Percentiles rank a stretch among this genome's conserved stretches.
These are phyloP conservation scores for Chaetoscypha palmicola DNA, from an alignment of 2,329 filamentous ascomycete species.

Conservation along the genomic window DNA sequence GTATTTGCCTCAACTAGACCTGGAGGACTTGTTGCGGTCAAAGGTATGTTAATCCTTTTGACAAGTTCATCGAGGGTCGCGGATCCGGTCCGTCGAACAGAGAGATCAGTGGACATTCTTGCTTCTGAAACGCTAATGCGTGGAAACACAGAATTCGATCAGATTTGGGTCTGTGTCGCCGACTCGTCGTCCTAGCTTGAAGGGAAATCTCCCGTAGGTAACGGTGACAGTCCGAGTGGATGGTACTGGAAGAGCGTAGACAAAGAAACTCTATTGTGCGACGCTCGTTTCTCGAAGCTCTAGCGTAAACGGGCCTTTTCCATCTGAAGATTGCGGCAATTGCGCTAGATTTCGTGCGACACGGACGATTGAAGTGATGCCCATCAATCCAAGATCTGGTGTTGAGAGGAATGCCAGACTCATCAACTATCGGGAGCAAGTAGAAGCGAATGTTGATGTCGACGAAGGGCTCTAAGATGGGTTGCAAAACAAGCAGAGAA, in stretches of 20 bases:
- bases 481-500: conserved; percentile 14
- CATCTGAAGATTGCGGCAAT: conserved; percentile 8
- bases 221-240: too few species aligned
- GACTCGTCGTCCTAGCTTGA: too few species aligned
- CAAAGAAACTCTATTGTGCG: too few species aligned
- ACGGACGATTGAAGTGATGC: neutral
- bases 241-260: too few species aligned
- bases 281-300: too few species aligned
- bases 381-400: conserved; percentile 8
- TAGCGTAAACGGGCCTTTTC: too few species aligned
- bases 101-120: conserved; percentile 14
- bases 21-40: conserved; percentile 52
- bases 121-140: too few species aligned
- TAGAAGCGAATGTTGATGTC: conserved; percentile 24
- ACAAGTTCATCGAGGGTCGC: conserved; percentile 25
- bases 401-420: conserved; percentile 33
- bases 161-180: too few species aligned
- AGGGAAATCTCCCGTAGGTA: too few species aligned
- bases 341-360: too few species aligned
- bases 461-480: conserved; percentile 9
- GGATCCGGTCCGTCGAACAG: conserved; percentile 21
- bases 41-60: conserved; percentile 51
- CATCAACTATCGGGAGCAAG: conserved; percentile 29
- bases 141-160: too few species aligned
- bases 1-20: conserved; percentile 56